phyloP scores from a whole-genome alignment of 108 stramenopile genomes.

The Cyclostephanos invisitatus region DNA sequence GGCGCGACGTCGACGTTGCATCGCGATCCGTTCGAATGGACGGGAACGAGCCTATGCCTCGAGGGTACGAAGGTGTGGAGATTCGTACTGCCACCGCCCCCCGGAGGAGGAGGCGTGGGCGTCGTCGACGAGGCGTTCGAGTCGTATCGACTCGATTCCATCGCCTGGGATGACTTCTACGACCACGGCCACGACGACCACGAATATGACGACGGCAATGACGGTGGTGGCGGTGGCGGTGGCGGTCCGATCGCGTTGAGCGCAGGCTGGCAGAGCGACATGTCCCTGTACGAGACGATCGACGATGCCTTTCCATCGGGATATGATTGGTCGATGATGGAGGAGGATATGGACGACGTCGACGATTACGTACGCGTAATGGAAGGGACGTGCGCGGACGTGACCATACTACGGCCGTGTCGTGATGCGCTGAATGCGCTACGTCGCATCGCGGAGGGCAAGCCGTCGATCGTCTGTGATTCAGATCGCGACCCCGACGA shows the following conservation, averaged over 20 bases:
- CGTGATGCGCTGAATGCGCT: constrained; percentile 9
- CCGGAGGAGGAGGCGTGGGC: constrained; percentile 18
- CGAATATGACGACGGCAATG: background rate
- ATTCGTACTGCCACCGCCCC: constrained; percentile 48
- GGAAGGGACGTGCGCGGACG: constrained; percentile 13
- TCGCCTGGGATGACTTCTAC: constrained; percentile 53
- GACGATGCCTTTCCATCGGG: constrained; percentile 35
- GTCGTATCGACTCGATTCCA: constrained; percentile 58
- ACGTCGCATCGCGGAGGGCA: background rate
- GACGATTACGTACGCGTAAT: constrained; percentile 20
- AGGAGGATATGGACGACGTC: constrained; percentile 17
- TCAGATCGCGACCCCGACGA: no score
- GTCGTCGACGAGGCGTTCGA: constrained; percentile 40
- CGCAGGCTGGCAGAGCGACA: constrained; percentile 70
- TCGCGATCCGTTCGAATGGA: constrained; percentile 79
- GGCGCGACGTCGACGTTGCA: constrained; percentile 67
- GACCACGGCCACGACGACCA: constrained; percentile 4
- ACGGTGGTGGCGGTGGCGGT: background rate
- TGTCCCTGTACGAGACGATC: constrained; percentile 38
- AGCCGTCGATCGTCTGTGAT: background rate
- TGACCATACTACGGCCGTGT: constrained; percentile 11
- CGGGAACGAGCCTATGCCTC: constrained; percentile 64
- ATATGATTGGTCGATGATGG: constrained; percentile 22
- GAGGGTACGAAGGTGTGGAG: constrained; percentile 73
- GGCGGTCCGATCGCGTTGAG: constrained; percentile 26